Conservation (phyloP, 169 alveolate species). For the Ichthyophthirius multifiliis region DNA sequence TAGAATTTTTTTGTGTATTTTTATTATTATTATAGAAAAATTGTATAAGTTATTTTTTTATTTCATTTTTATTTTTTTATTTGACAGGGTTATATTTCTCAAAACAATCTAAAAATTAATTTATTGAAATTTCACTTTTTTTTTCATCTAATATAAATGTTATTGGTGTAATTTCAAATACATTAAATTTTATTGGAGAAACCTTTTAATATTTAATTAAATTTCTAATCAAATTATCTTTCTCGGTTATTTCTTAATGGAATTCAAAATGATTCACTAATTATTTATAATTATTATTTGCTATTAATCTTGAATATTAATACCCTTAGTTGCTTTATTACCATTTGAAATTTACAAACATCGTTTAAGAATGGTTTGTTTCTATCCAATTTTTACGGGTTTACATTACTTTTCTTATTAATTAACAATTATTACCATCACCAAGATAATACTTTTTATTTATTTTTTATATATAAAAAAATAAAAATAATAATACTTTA, state of each 20-base stretch:
- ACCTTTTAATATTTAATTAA: slow-evolving; percentile 55
- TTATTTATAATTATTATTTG: slow-evolving; percentile 26
- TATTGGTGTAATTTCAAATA: slow-evolving; percentile 56
- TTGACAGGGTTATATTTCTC: slow-evolving; percentile 3
- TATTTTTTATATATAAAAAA: too few species aligned
- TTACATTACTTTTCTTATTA: slow-evolving; percentile 50
- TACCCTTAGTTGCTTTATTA: slow-evolving; percentile 26
- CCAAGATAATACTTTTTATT: slow-evolving; percentile 43
- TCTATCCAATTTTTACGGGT: slow-evolving; percentile 64
- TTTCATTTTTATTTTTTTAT: neutral
- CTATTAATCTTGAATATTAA: slow-evolving; percentile 25
- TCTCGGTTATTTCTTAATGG: slow-evolving; percentile 62
- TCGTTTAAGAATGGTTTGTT: slow-evolving; percentile 43
- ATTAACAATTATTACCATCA: slow-evolving; percentile 59
- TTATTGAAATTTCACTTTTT: slow-evolving; percentile 6
- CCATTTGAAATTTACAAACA: slow-evolving; percentile 60
- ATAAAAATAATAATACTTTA: too few species aligned
- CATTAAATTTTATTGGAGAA: slow-evolving; percentile 33
- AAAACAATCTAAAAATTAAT: slow-evolving; percentile 22
- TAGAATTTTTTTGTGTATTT: neutral
- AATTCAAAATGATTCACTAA: slow-evolving; percentile 81
- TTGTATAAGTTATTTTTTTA: slow-evolving; percentile 1
- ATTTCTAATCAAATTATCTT: slow-evolving; percentile 58
- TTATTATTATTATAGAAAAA: neutral
- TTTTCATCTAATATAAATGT: slow-evolving; percentile 60